Percentiles rank a stretch among this genome's conserved stretches.
Evolutionary conservation across 768 basidiomycete species (phyloP).

Genomic region (Botryobasidium botryosum): DNA sequence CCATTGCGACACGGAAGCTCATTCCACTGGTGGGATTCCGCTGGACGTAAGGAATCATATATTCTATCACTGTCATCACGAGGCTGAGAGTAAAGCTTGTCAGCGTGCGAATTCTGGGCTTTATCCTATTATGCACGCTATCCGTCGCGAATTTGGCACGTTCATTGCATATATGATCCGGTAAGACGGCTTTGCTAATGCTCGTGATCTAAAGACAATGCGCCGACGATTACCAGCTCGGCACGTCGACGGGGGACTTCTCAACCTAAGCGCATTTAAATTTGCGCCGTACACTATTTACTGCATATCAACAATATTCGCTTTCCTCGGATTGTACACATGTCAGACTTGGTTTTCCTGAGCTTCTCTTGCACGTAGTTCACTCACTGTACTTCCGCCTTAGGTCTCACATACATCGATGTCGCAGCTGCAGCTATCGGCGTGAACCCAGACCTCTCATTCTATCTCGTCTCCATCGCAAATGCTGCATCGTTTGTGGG

Average conservation of each 20-base stretch:
- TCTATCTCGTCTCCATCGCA: slow-evolving; percentile 16
- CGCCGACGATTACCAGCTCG: slow-evolving; percentile 5
- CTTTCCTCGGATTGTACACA: slow-evolving; percentile 17
- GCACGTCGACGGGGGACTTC: slow-evolving; percentile 7
- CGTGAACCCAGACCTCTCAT: slow-evolving; percentile 3
- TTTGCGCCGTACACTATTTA: slow-evolving; percentile 14
- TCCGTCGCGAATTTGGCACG: slow-evolving; percentile 16
- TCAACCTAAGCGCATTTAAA: slow-evolving; percentile 12
- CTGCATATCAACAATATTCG: slow-evolving; percentile 11
- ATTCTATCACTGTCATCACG: too few species aligned
- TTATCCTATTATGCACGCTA: slow-evolving; percentile 13
- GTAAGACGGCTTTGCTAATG: too few species aligned
- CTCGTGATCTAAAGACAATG: too few species aligned
- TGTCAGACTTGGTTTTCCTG: slow-evolving; percentile 12
- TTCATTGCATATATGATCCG: too few species aligned
- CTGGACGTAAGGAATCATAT: too few species aligned
- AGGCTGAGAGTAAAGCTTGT: too few species aligned
- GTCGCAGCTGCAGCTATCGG: not conserved
- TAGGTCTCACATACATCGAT: slow-evolving; percentile 15
- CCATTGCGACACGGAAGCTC: slow-evolving; percentile 15
- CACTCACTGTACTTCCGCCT: not conserved
- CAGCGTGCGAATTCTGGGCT: slow-evolving; percentile 13
- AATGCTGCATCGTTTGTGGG: slow-evolving; percentile 18
- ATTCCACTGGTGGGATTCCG: slow-evolving; percentile 12
- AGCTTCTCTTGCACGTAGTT: slow-evolving; percentile 9